phyloP scores from a whole-genome alignment of 176 grass and related monocot species.

The Chrysopogon serrulatus region DNA sequence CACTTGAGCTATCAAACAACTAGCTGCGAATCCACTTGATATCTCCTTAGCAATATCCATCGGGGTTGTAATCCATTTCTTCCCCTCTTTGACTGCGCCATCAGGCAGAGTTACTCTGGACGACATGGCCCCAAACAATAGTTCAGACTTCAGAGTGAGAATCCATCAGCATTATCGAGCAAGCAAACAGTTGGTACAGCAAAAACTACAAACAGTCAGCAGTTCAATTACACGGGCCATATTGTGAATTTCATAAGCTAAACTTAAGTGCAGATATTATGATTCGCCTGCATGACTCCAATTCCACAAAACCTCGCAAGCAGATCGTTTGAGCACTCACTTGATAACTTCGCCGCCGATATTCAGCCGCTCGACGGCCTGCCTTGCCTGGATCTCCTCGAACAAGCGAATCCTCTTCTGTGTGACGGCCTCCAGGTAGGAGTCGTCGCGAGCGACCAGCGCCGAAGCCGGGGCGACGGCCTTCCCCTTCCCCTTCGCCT shows the following conservation, averaged over 20 bases:
- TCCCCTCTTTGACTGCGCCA: conserved; percentile 68
- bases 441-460: conserved; percentile 24
- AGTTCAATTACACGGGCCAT: not conserved
- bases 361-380: conserved; percentile 51
- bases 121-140: not conserved
- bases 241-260: not conserved
- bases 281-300: not conserved
- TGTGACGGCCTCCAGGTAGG: conserved; percentile 61
- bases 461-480: not conserved
- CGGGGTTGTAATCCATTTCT: conserved; percentile 77
- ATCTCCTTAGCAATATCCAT: conserved; percentile 88
- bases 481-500: too few relatives aligned
- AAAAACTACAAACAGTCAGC: not conserved
- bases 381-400: conserved; percentile 55
- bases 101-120: conserved; percentile 71
- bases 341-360: conserved; percentile 71
- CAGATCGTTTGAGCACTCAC: conserved; percentile 24
- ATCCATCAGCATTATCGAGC: not conserved
- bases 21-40: conserved; percentile 73
- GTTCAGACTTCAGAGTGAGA: not conserved
- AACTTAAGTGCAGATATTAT: not conserved
- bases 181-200: too few relatives aligned
- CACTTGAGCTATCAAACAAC: conserved; percentile 86
- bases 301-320: not conserved
- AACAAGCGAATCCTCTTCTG: conserved; percentile 61